Conservation (phyloP, 1,139 yeast genomes). For the Suhomyces guaymorum region DNA sequence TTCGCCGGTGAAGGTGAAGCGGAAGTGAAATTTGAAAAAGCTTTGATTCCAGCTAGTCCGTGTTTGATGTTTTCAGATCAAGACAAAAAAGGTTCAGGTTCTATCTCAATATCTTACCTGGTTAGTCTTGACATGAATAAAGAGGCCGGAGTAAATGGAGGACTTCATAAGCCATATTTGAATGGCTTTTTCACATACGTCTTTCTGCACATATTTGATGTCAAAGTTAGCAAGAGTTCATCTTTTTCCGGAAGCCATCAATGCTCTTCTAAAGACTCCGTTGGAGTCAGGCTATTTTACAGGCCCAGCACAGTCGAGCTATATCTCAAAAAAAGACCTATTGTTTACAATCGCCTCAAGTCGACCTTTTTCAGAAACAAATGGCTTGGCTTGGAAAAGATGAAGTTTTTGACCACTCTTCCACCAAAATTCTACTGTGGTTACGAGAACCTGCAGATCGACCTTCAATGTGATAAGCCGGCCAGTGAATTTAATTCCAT, state of each 20-base stretch:
- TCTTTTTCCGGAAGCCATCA: constrained; percentile 17
- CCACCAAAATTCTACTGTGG: constrained; percentile 22
- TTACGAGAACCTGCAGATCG: constrained; percentile 19
- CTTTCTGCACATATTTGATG: too few species aligned
- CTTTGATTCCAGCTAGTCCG: constrained; percentile 22
- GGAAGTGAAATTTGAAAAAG: constrained; percentile 7
- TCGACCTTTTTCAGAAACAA: constrained; percentile 2
- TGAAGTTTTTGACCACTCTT: constrained; percentile 15
- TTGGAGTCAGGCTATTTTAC: constrained; percentile 20
- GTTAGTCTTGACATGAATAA: constrained; percentile 2
- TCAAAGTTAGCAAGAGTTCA: constrained; percentile 10
- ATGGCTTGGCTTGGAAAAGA: constrained; percentile 16
- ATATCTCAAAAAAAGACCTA: constrained; percentile 12
- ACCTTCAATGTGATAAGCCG: constrained; percentile 18
- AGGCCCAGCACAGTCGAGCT: constrained; percentile 15
- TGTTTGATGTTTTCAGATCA: constrained; percentile 19
- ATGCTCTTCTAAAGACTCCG: constrained; percentile 18
- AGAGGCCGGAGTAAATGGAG: neutral
- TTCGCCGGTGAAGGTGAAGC: constrained; percentile 8
- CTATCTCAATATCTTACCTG: constrained; percentile 15
- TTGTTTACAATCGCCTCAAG: constrained; percentile 6
- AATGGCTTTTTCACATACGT: too few species aligned
- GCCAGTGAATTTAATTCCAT: neutral
- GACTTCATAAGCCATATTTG: too few species aligned
- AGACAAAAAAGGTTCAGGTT: constrained; percentile 17